These are phyloP conservation scores for Aciculosporium take DNA, from an alignment of 2,329 filamentous ascomycete genomes.

Conservation along the genomic window DNA sequence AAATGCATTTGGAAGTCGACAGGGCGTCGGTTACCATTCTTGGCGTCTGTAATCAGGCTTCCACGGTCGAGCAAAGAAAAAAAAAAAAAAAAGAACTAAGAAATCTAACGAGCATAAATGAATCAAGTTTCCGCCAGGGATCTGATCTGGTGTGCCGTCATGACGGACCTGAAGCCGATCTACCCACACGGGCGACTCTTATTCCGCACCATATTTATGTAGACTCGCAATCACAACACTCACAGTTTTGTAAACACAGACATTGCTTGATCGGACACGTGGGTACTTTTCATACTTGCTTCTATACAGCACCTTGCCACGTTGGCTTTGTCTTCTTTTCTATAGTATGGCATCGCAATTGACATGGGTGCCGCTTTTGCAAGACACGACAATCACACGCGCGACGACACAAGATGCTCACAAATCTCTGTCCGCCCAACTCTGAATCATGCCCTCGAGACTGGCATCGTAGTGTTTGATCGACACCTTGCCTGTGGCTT, in stretches of 20 bases:
- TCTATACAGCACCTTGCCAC: neutral
- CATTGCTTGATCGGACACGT: neutral
- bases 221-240: no score
- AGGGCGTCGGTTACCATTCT: conserved; percentile 46
- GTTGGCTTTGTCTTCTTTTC: neutral
- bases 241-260: no score
- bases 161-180: no score
- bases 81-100: conserved; percentile 9
- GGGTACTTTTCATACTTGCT: neutral
- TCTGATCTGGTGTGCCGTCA: conserved; percentile 18
- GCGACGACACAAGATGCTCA: conserved; percentile 19
- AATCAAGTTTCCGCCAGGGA: conserved; percentile 7
- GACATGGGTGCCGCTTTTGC: no score
- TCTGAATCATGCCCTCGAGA: conserved; percentile 68
- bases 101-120: conserved; percentile 31
- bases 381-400: neutral
- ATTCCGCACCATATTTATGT: no score
- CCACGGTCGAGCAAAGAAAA: conserved; percentile 45
- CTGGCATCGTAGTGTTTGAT: conserved; percentile 79
- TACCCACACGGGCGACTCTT: no score
- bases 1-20: conserved; percentile 53
- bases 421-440: conserved; percentile 52
- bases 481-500: conserved; percentile 52
- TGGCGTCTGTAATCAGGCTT: conserved; percentile 55
- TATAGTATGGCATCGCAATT: neutral